These are phyloP conservation scores for Hymenoscyphus scutula DNA, from an alignment of 2,329 filamentous ascomycete genomes.

Conservation along the genomic window DNA sequence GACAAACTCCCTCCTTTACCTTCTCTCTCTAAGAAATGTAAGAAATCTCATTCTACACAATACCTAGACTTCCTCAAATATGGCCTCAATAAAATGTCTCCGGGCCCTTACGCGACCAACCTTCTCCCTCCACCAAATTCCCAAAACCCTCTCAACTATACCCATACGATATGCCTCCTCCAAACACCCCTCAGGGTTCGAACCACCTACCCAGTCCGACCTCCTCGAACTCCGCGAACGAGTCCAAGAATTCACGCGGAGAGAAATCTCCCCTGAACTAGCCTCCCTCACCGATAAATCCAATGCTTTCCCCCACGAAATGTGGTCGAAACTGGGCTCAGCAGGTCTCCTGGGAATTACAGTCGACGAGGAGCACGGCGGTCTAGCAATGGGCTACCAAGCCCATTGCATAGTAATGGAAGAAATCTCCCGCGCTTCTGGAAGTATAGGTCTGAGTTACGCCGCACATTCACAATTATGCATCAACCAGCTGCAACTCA, in stretches of 20 bases:
- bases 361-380: slow-evolving; percentile 87
- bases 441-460: slow-evolving; percentile 83
- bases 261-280: slow-evolving; percentile 82
- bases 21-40: slow-evolving; percentile 14
- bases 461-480: slow-evolving; percentile 95
- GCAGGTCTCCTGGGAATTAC: slow-evolving; percentile 92
- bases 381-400: slow-evolving; percentile 90
- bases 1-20: background rate
- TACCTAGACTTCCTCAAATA: slow-evolving; percentile 17
- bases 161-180: slow-evolving; percentile 54
- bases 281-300: slow-evolving; percentile 78
- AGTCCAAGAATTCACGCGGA: slow-evolving; percentile 74
- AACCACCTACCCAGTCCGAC: slow-evolving; percentile 50
- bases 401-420: slow-evolving; percentile 95
- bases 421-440: slow-evolving; percentile 85
- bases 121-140: slow-evolving; percentile 27
- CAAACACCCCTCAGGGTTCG: slow-evolving; percentile 65
- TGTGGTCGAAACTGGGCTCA: slow-evolving; percentile 93
- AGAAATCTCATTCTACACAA: background rate
- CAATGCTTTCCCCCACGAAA: slow-evolving; percentile 84
- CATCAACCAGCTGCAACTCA: slow-evolving; percentile 92
- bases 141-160: slow-evolving; percentile 35
- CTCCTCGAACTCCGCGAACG: slow-evolving; percentile 52
- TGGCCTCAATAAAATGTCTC: slow-evolving; percentile 30
- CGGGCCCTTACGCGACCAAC: slow-evolving; percentile 26